Evolutionary conservation across 257 asterid genomes (phyloP).

Genomic region (Solanum habrochaites): DNA sequence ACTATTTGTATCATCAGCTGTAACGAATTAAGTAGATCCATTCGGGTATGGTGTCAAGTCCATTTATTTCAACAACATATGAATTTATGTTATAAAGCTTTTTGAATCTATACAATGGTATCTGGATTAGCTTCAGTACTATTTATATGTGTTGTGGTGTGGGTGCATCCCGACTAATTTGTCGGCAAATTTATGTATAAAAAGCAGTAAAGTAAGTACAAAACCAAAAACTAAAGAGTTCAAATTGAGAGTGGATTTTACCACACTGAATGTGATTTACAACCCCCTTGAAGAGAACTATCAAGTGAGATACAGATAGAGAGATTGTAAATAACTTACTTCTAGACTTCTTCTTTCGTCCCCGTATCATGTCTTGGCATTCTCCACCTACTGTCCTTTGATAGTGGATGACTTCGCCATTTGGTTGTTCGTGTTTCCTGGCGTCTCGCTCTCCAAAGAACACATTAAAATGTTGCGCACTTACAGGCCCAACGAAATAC

Average conservation of each 20-base stretch:
- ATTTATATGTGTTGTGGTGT: too few species aligned
- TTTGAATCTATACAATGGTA: neutral
- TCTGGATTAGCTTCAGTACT: neutral
- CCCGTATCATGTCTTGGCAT: conserved; percentile 47
- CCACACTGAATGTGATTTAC: neutral
- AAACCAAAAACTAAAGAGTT: conserved; percentile 3
- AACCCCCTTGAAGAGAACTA: neutral
- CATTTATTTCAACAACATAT: neutral
- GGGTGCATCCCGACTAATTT: neutral
- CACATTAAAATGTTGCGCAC: too few species aligned
- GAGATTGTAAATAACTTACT: conserved; percentile 16
- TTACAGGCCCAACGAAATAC: neutral
- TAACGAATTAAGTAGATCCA: neutral
- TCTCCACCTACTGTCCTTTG: neutral
- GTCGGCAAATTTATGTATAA: neutral
- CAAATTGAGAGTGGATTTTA: neutral
- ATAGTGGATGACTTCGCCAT: neutral
- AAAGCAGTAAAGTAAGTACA: neutral
- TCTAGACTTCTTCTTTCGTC: conserved; percentile 58
- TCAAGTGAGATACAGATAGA: neutral
- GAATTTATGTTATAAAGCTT: neutral
- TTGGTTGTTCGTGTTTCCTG: neutral
- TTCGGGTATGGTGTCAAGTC: neutral
- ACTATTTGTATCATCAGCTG: neutral
- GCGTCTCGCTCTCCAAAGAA: neutral